Evolutionary conservation across 768 basidiomycete genomes (phyloP), one percentile per base, ranked within the genome.

Genomic region (Termitomyces sp.): DNA sequence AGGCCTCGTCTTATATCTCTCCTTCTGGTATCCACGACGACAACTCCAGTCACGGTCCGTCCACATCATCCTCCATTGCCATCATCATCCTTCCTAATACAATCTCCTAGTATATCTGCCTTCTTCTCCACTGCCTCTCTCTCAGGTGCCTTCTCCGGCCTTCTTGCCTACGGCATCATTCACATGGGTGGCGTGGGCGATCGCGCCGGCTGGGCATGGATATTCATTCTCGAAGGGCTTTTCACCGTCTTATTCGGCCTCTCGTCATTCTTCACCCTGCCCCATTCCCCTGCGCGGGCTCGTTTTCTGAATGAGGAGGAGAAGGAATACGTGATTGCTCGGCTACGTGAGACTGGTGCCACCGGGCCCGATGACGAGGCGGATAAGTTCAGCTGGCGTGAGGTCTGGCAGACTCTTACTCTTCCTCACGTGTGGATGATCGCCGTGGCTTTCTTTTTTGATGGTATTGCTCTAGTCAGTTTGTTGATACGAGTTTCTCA

Each of bases 81-180:
- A 28, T 12, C 3, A 32, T 76, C 32, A 60, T 74, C 19, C 67
- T 66, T 66, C 1, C 72, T 73, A 59, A 70, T 74, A 45, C 73
- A 73, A 57, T 69, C 74, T 53, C 62, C 16, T 60, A 76, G 43
- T 75, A 59, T 81, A 52, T 73, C 77, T 9, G 70, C 72, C 23
- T 80, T 81, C 70, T 80, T 80, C 67, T 77, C 78, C 7, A 70
- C 78, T 0, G 75, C 83, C 2, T 82, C 82, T 0, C 70, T 85
- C 23, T 81, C 86, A 0, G 84, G 84, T 3, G 84, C 84, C 0
- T 86, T 88, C 63, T 85, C 83, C 1, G 87, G 88, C 34, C 73
- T 89, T 4, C 76, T 91, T 23, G 86, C 88, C 0, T 76, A 79
- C 44, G 84, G 80, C 0, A 86, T 91, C 63, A 76, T 82, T 54